Conservation (phyloP, 2,329 filamentous ascomycete genomes). For the Aaosphaeria arxii region DNA sequence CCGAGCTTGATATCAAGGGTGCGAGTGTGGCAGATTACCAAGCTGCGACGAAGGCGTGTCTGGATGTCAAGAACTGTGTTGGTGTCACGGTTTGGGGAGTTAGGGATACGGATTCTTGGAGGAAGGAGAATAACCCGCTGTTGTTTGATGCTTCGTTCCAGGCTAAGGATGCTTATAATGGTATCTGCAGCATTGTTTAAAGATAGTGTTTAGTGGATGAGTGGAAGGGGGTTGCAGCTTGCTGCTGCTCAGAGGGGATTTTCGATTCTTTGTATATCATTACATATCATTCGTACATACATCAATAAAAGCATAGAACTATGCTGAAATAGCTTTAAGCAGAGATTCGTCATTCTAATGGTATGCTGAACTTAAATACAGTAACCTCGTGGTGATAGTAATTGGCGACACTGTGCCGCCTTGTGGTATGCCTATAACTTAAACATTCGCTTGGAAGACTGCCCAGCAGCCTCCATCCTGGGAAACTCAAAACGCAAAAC, state of each 20-base stretch:
- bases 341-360: no score
- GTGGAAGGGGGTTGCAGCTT: neutral
- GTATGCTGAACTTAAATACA: no score
- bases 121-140: conserved; percentile 34
- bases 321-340: no score
- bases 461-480: no score
- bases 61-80: conserved; percentile 58
- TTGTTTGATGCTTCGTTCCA: conserved; percentile 42
- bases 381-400: no score
- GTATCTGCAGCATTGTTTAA: conserved; percentile 14
- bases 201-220: neutral
- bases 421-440: no score
- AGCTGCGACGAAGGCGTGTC: conserved; percentile 54
- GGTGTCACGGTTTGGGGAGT: conserved; percentile 64
- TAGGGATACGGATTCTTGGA: conserved; percentile 43
- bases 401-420: no score
- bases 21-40: conserved; percentile 57
- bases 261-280: neutral
- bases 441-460: no score
- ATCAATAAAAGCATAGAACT: no score
- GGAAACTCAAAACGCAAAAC: no score
- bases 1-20: conserved; percentile 65
- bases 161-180: conserved; percentile 42
- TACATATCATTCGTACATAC: neutral
- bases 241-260: neutral